A percentile compares a stretch with the other conserved stretches of the same genome.
Conservation (phyloP, 1,139 yeast genomes). For the Suhomyces terraborum region DNA sequence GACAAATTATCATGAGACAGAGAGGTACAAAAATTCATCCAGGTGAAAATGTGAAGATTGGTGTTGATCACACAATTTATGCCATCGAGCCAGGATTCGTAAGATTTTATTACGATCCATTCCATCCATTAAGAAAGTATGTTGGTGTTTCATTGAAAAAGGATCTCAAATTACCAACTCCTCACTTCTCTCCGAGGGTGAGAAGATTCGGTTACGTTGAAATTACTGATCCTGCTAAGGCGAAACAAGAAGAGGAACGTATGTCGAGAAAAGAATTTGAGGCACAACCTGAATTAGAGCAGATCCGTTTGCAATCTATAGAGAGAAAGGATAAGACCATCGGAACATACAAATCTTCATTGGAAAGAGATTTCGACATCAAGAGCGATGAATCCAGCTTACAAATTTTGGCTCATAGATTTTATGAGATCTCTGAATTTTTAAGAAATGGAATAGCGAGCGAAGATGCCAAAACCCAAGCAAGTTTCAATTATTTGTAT, state of each 20-base stretch:
- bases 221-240: slow-evolving; percentile 51
- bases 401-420: slow-evolving; percentile 49
- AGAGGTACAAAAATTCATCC: slow-evolving; percentile 97
- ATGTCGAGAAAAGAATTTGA: slow-evolving; percentile 65
- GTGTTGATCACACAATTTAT: slow-evolving; percentile 89
- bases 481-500: slow-evolving; percentile 53
- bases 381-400: slow-evolving; percentile 30
- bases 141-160: slow-evolving; percentile 81
- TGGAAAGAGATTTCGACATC: slow-evolving; percentile 6
- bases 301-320: slow-evolving; percentile 36
- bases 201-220: slow-evolving; percentile 80
- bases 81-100: slow-evolving; percentile 94
- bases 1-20: slow-evolving; percentile 92
- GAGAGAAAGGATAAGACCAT: slow-evolving; percentile 27
- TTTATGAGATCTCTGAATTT: slow-evolving; percentile 45
- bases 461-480: slow-evolving; percentile 61
- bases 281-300: slow-evolving; percentile 51
- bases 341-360: background rate
- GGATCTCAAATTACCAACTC: slow-evolving; percentile 72
- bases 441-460: slow-evolving; percentile 30
- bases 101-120: slow-evolving; percentile 90
- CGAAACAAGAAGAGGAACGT: slow-evolving; percentile 56
- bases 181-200: slow-evolving; percentile 83
- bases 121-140: slow-evolving; percentile 89
- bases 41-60: slow-evolving; percentile 89